Percentiles rank a stretch among this genome's conserved stretches.
Conservation (phyloP, 805 yeast species). For the Priceomyces medius region DNA sequence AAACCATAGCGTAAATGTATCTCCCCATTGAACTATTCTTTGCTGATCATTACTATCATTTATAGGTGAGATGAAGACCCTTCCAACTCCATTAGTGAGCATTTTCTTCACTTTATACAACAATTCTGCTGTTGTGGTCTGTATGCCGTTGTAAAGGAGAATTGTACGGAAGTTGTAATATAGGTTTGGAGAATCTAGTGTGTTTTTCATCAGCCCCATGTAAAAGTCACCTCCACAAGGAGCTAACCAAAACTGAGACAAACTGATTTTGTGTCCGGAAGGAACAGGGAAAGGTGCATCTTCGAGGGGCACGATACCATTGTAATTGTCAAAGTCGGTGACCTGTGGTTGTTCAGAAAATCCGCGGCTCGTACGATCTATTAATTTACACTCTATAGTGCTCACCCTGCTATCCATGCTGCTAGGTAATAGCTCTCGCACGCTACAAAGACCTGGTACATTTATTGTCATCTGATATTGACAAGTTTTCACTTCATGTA, state of each 20-base stretch:
- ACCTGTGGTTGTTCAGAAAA: slow-evolving; percentile 2
- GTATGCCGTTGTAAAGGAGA: slow-evolving; percentile 21
- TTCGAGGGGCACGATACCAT: slow-evolving; percentile 9
- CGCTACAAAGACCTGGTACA: slow-evolving; percentile 49
- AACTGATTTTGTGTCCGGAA: slow-evolving; percentile 22
- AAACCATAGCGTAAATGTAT: slow-evolving; percentile 33
- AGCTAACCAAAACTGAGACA: slow-evolving; percentile 23
- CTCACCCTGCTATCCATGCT: slow-evolving; percentile 22
- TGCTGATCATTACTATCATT: slow-evolving; percentile 5
- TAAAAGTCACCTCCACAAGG: slow-evolving; percentile 36
- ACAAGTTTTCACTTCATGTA: slow-evolving; percentile 57
- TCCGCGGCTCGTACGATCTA: background rate
- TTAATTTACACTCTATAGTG: slow-evolving; percentile 29
- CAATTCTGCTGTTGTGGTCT: slow-evolving; percentile 14
- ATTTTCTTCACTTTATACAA: slow-evolving; percentile 19
- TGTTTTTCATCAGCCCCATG: slow-evolving; percentile 19
- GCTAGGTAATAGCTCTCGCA: slow-evolving; percentile 32
- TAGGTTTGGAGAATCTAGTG: slow-evolving; percentile 10
- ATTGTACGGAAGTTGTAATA: slow-evolving; percentile 24
- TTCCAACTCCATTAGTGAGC: slow-evolving; percentile 22
- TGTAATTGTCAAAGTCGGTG: slow-evolving; percentile 15
- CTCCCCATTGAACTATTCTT: slow-evolving; percentile 24
- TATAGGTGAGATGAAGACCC: slow-evolving; percentile 27
- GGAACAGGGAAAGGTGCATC: slow-evolving; percentile 22
- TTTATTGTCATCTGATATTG: slow-evolving; percentile 52